Conservation (phyloP, 129 eudicot species). For the Chrysanthemum makinoi region DNA sequence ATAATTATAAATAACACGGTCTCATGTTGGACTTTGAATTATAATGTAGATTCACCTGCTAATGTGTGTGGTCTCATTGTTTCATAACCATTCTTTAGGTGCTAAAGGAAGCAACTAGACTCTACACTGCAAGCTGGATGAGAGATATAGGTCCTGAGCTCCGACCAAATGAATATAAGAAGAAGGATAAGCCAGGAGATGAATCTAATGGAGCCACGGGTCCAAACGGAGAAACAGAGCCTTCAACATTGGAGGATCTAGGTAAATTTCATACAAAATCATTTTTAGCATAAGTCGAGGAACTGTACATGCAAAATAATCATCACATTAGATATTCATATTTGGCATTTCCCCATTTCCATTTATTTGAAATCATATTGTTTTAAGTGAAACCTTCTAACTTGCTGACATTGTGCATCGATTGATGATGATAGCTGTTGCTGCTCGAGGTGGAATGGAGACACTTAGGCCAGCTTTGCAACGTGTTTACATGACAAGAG, state of each 20-base stretch:
- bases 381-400: background rate
- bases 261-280: conserved; percentile 39
- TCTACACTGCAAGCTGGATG: conserved; percentile 84
- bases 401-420: background rate
- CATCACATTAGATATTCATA: background rate
- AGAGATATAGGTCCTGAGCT: conserved; percentile 89
- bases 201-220: conserved; percentile 26
- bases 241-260: conserved; percentile 84
- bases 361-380: background rate
- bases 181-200: conserved; percentile 36
- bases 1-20: background rate
- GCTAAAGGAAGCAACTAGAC: conserved; percentile 76
- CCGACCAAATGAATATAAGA: conserved; percentile 74
- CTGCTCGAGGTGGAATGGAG: conserved; percentile 96
- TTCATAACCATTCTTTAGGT: conserved; percentile 43
- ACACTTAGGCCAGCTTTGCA: conserved; percentile 83
- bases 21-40: background rate
- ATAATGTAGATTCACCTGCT: background rate
- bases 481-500: conserved; percentile 79
- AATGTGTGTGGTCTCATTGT: conserved; percentile 10
- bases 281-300: background rate
- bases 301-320: background rate
- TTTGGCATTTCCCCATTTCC: background rate
- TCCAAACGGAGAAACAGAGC: conserved; percentile 42
- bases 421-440: conserved; percentile 48